Conservation (phyloP, 371 early-diverging fungal genomes). For the Zychaea mexicana region DNA sequence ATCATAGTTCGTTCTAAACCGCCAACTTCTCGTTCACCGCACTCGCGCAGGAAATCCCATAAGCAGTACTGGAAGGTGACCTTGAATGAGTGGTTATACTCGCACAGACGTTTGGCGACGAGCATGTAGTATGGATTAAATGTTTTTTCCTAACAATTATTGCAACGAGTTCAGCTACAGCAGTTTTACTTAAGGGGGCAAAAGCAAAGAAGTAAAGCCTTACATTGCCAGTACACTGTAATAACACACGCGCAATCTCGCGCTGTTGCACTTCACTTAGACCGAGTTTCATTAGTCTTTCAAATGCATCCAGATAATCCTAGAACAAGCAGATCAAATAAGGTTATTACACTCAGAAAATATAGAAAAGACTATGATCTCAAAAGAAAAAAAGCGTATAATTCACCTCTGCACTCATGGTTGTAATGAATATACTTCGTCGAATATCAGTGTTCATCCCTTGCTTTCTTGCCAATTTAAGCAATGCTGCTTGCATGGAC, state of each 20-base stretch:
- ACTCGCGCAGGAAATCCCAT: constrained; percentile 89
- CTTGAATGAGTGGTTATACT: constrained; percentile 76
- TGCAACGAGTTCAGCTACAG: not conserved
- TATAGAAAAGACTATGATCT: not conserved
- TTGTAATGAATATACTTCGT: constrained; percentile 86
- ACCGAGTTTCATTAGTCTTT: constrained; percentile 78
- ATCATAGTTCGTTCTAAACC: constrained; percentile 61
- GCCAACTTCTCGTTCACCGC: constrained; percentile 79
- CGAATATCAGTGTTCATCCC: constrained; percentile 97
- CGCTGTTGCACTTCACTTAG: constrained; percentile 91
- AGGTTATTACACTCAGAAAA: not conserved
- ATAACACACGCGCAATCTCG: constrained; percentile 90
- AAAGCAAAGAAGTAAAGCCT: constrained; percentile 13
- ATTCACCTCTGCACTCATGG: constrained; percentile 88
- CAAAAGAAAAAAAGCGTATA: constrained; percentile 2
- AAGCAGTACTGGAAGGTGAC: constrained; percentile 94
- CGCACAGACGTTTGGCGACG: constrained; percentile 79
- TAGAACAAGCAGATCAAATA: too few species aligned
- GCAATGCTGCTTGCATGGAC: constrained; percentile 61
- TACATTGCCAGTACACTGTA: constrained; percentile 89
- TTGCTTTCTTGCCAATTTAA: constrained; percentile 82
- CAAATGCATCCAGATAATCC: constrained; percentile 94
- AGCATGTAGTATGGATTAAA: constrained; percentile 96
- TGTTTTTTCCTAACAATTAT: constrained; percentile 66
- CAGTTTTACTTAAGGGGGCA: too few species aligned